These are phyloP conservation scores for Tricholoma matsutake DNA, from an alignment of 768 basidiomycete species.

Conservation along the genomic window DNA sequence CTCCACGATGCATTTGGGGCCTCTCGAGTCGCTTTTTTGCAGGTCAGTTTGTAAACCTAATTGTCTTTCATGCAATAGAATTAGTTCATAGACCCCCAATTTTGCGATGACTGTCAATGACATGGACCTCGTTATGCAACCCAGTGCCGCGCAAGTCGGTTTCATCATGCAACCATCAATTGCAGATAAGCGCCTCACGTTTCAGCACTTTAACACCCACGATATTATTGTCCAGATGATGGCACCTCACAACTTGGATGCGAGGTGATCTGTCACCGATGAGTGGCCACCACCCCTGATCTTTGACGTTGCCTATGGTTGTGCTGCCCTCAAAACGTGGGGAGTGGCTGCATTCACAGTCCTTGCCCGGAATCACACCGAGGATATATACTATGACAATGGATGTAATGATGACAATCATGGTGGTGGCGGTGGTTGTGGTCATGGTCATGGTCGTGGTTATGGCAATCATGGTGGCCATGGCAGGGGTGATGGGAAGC, in stretches of 20 bases:
- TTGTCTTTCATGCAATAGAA: conserved; percentile 10
- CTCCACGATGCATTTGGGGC: conserved; percentile 13
- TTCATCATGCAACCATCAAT: conserved; percentile 4
- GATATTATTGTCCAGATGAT: neutral
- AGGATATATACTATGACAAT: conserved; percentile 15
- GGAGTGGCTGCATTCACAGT: conserved; percentile 12
- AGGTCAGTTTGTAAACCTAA: conserved; percentile 17
- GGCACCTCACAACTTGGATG: conserved; percentile 18
- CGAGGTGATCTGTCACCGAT: conserved; percentile 8
- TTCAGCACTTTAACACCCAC: conserved; percentile 7
- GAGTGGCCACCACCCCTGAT: conserved; percentile 14
- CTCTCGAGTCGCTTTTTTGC: conserved; percentile 18
- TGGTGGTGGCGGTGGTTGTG: neutral
- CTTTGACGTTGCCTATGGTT: conserved; percentile 17
- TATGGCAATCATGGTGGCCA: neutral
- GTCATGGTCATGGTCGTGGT: neutral
- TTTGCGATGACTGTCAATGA: conserved; percentile 17
- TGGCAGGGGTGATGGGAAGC: conserved; percentile 1
- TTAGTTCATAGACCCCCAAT: conserved; percentile 17
- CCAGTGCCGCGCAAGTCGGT: neutral
- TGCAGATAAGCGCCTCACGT: neutral
- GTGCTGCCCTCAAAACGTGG: conserved; percentile 19
- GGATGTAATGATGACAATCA: neutral
- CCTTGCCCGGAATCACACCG: conserved; percentile 10
- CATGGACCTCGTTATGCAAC: conserved; percentile 17